Conservation (phyloP, 1,284 basidiomycete species). For the Ceraceosorus guamensis region DNA sequence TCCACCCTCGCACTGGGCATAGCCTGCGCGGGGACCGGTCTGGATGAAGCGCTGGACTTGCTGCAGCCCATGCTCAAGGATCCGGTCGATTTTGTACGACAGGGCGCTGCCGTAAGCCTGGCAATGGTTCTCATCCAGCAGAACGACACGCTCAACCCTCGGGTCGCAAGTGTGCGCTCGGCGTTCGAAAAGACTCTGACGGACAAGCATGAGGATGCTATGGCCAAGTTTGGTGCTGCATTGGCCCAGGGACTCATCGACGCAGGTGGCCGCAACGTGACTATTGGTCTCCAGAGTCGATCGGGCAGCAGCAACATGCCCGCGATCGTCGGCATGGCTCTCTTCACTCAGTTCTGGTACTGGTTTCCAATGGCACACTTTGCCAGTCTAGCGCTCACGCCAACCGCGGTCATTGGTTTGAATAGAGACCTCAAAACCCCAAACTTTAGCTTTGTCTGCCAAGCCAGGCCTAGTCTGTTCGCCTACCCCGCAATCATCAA, state of each 20-base stretch:
- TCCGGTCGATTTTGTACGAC: slow-evolving; percentile 47
- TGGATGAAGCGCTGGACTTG: slow-evolving; percentile 45
- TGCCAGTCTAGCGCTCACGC: slow-evolving; percentile 44
- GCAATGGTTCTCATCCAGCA: slow-evolving; percentile 47
- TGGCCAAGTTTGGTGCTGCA: slow-evolving; percentile 48
- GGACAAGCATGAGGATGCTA: slow-evolving; percentile 48
- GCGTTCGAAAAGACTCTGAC: slow-evolving; percentile 42
- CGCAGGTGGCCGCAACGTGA: slow-evolving; percentile 47
- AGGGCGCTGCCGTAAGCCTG: slow-evolving; percentile 45
- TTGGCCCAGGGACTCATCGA: slow-evolving; percentile 45
- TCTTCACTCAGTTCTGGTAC: slow-evolving; percentile 49
- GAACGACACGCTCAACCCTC: slow-evolving; percentile 46
- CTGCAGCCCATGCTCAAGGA: slow-evolving; percentile 48
- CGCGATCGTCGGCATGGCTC: slow-evolving; percentile 47
- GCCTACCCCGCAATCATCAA: slow-evolving; percentile 42
- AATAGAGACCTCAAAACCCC: slow-evolving; percentile 40
- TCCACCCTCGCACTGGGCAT: slow-evolving; percentile 47
- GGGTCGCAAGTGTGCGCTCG: slow-evolving; percentile 37
- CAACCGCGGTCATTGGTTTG: slow-evolving; percentile 44
- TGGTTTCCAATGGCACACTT: slow-evolving; percentile 49
- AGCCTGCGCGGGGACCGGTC: slow-evolving; percentile 46
- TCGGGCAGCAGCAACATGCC: slow-evolving; percentile 47
- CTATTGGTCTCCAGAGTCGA: slow-evolving; percentile 43
- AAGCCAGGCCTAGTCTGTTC: slow-evolving; percentile 44
- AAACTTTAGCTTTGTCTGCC: slow-evolving; percentile 39